Base-by-base conservation (phyloP, 345 rosid species). In the Citrus mangshanensis region DNA sequence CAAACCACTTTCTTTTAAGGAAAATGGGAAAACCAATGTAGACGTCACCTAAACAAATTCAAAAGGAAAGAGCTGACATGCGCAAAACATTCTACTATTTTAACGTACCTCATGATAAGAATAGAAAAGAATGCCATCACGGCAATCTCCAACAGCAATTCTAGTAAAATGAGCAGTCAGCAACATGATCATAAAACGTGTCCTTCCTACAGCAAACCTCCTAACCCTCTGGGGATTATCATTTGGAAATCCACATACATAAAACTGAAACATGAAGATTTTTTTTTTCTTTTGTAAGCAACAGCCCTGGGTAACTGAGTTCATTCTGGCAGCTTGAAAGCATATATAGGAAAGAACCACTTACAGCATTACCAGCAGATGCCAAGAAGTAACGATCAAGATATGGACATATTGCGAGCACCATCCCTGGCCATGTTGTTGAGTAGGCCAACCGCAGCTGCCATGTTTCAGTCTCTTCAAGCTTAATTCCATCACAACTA, bases 61-160 rank as follows among this genome's bases (percentile, higher is more conserved):
- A 13, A 25, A 54, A 79, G 49, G 58, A 77, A 69, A 70, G 30
- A 60, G 27, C 61, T 55, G 73, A 25, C 30, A 4, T 8, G 59
- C 35, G 28, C 14, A 32, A 61, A 22, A 51, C 61, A 49, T n/a
- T 69, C 32, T 58, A 74, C 72, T 56, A 78, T 28, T 59, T 75
- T 77, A 66, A 63, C 88, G 71, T 77, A 96, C 99, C 99, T 91
- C 99, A 5, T 91, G 88, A 86, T 89, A 96, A 40, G 95, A 85
- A 82, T 90, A 96, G 75, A 96, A 96, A 77, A 94, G 93, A 82
- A 96, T 88, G 81, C 99, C 99, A 81, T 96, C 99, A 69, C 99
- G 98, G 85, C 99, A 96, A 84, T 96, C 97, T 68, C 99, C 98
- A 79, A 96, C 98, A 14, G 89, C 98, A 81, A 96, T 96, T 86